Evolutionary conservation across 192 early-diverging fungal genomes (phyloP).

Genomic region (Diversispora eburnea): DNA sequence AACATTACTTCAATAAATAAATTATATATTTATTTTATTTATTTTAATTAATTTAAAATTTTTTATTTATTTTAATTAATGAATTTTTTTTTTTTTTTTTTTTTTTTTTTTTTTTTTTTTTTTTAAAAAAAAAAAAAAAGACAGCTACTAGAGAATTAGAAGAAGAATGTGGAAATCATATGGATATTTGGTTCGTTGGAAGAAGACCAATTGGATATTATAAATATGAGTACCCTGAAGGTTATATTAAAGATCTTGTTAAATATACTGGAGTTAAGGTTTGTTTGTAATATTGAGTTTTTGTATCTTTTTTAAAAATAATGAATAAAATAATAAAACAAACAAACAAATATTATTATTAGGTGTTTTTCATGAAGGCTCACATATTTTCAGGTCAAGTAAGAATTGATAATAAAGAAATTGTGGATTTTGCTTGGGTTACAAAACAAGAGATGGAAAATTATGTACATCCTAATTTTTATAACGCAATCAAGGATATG

Average conservation of each 20-base stretch:
- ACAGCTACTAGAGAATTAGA: slow-evolving; percentile 70
- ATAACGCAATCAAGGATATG: slow-evolving; percentile 51
- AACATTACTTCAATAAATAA: slow-evolving; percentile 63
- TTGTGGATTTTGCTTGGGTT: slow-evolving; percentile 70
- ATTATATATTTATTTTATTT: background rate
- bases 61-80: background rate
- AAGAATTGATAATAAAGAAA: slow-evolving; percentile 52
- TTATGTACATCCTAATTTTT: slow-evolving; percentile 50
- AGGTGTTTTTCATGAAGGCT: slow-evolving; percentile 86
- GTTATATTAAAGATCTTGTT: background rate
- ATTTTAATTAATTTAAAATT: too few species aligned
- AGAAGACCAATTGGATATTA: slow-evolving; percentile 74
- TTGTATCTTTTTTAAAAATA: background rate
- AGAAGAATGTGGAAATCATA: slow-evolving; percentile 65
- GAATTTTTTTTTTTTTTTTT: background rate
- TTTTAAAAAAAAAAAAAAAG: slow-evolving; percentile 32
- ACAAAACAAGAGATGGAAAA: slow-evolving; percentile 63
- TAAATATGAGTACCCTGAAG: slow-evolving; percentile 41
- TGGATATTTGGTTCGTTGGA: slow-evolving; percentile 89
- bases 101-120: background rate
- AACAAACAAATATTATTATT: slow-evolving; percentile 3
- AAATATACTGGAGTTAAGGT: slow-evolving; percentile 13
- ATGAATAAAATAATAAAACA: background rate
- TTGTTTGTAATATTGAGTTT: slow-evolving; percentile 1
- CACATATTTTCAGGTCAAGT: slow-evolving; percentile 77